These are phyloP conservation scores for Phytopythium delawarense DNA, from an alignment of 352 stramenopile species.

Conservation along the genomic window DNA sequence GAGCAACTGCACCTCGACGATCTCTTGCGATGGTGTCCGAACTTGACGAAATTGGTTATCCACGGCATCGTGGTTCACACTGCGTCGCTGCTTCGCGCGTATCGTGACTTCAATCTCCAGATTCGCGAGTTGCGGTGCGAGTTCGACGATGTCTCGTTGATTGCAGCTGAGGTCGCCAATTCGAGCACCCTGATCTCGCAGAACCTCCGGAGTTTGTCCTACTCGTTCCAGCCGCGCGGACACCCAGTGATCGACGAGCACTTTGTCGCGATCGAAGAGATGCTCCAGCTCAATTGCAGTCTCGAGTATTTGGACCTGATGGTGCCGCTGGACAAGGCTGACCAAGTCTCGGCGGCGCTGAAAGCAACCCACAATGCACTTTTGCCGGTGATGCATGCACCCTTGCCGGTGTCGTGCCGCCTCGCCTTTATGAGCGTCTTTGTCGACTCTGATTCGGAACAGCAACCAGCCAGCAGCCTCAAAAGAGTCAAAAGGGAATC, in stretches of 20 bases:
- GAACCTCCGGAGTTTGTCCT: neutral
- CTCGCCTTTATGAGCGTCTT: constrained; percentile 2
- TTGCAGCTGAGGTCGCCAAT: neutral
- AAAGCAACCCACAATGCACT: neutral
- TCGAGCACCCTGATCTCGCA: neutral
- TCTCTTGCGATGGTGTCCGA: neutral
- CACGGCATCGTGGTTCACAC: neutral
- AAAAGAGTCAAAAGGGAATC: neutral
- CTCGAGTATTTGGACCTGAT: constrained; percentile 6
- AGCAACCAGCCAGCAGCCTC: neutral
- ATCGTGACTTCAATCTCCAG: neutral
- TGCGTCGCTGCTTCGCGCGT: neutral
- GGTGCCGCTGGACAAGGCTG: neutral
- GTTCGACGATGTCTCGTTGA: neutral
- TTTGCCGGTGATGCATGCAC: neutral
- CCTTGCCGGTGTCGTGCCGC: neutral
- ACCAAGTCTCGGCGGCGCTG: neutral
- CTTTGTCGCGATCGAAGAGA: neutral
- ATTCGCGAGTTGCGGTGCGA: neutral
- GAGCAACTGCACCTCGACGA: neutral
- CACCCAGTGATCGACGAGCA: neutral
- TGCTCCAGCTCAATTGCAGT: neutral
- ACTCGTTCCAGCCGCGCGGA: neutral
- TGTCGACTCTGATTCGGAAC: neutral
- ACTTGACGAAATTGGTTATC: neutral